Base-by-base conservation (phyloP, 2,329 filamentous ascomycete genomes). In the Dichotomopilus funicola region DNA sequence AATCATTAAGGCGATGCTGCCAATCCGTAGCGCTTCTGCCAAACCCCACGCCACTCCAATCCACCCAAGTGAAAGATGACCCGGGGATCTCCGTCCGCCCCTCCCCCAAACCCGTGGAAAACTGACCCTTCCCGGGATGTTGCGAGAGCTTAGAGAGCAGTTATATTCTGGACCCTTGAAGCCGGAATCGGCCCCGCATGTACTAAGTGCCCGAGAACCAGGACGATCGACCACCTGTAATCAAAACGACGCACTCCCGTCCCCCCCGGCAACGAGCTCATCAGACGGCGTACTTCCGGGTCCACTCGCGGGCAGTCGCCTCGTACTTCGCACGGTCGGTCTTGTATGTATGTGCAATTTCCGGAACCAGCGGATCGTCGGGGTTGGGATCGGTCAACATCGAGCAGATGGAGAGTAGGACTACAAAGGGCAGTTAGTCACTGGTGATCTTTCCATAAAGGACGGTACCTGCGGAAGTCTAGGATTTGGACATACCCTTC, bases 301-400 rank as follows among this genome's bases (percentile, higher is more conserved):
- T 99, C 94, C 94, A 99, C 78, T 99, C 94, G 67, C 92, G 82
- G 60, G 94, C 94, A 56, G 91, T 97, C 64, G 90, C 89, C 78
- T 99, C 94, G 75, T 99, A 99, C 73, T 91, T 83, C 67, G 89
- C 85, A 67, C 91, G 88, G 75, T 99, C 94, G 63, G 92, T 96
- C 86, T 99, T 99, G 88, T 99, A 99, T 71, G 97, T 91, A 72
- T 99, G 94, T 68, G 94, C 94, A 69, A 99, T 99, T 79, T 99
- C 94, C 62, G 94, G 94, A 60, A 99, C 94, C 65, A 99, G 86
- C 70, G 94, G 94, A 75, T 99, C 94, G 73, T 99, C 94, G 63
- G 94, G 94, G 82, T 99, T 99, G 66, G 94, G 94, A 78, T 99
- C 94, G 70, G 94, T 99, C 73, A 99, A 81, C 94, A 99, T 97